Evolutionary conservation across 116 monocot species (phyloP), one percentile per base, ranked within the genome.

Genomic region (Dioscorea cayenensis): DNA sequence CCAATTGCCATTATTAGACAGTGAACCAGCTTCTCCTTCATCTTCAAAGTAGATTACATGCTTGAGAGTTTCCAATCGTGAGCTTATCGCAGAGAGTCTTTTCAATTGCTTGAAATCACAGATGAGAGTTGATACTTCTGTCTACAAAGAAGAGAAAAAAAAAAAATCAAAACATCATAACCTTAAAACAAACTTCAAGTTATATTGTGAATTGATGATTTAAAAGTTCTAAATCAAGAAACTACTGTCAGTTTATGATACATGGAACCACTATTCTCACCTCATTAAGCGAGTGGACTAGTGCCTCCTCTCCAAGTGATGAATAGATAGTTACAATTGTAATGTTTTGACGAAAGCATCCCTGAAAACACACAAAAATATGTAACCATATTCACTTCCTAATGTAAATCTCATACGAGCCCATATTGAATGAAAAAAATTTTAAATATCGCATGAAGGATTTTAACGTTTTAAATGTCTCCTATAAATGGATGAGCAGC

Each of bases 81-180:
- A 70, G 23, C 78, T 73, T 76, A 85, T 81, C 28, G 62, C 80
- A 73, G 68, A 29, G 27, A 89, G 36, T 51, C 76, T 85, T 60
- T 81, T 85, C 67, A 89, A 66, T 75, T 89, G 73, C 68, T 81
- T 89, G 19, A 37, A 51, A 63, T 74, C 89, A 64, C 89, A 89
- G 29, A 89, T 80, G 13, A 85, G 32, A n/a, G 79, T 85, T 62
- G 82, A 73, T 14, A 80, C 85, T 23, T 82, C 67, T 16, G 89
- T 85, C 89, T 89, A 83, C 19, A 65, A 52, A 49, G 68, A 52
- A 60, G 29, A n/a, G 21, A 6, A 71, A 72, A 0, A 29, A 52
- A 18, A 16, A 55, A 16, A 55, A 55, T 12, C 17, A 18, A 0
- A 55, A 19, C 3, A 55, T 43, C 12, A 12, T 3, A 55, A 19